Evolutionary conservation across 768 basidiomycete genomes (phyloP), one percentile per base, ranked within the genome.

Genomic region (Leucogyrophana mollusca): DNA sequence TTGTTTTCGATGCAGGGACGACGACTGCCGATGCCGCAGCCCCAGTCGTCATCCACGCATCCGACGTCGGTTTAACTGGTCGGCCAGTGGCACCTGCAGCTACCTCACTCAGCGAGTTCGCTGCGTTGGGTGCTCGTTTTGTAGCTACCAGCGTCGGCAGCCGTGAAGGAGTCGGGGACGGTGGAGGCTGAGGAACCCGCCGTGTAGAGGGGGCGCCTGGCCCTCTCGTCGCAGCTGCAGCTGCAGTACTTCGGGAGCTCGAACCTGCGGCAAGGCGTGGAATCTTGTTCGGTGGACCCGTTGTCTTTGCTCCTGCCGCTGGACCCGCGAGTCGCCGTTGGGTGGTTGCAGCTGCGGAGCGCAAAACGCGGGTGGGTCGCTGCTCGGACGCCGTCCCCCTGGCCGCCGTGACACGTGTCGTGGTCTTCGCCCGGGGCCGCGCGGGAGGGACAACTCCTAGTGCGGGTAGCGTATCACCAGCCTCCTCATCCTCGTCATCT

Each of bases 41-140:
- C 58, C 85, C 84, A 33, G 80, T 81, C 52, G 79, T 85, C 71
- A 92, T 87, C 90, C 90, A 92, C 3, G 83, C 78, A 64, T 83
- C 77, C 8, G 76, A 70, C 2, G 69, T 54, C 3, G 67, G 59
- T 33, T 68, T 66, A 24, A 57, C 42, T 54, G 9, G 65, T 59
- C 3, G 55, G 58, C 4, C 56, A 35, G 73, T 67, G 22, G 69
- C 62, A 25, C 64, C 61, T 34, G 60, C 64, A 24, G 74, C 73
- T 24, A 79, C 73, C 54, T 83, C 81, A 34, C 67, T 75, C 51
- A 84, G 64, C 54, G 67, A 76, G 65, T 56, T 74, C 65, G 61
- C 46, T 9, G 58, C 61, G 41, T 61, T 73, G 65, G 63, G 71
- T 24, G 56, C 55, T 13, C 83, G 76, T 60, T 80, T 85, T 13